A percentile compares a stretch with the other conserved stretches of the same genome.
Conservation (phyloP, 495 filamentous ascomycete species). For the Xylaria bambusicola region DNA sequence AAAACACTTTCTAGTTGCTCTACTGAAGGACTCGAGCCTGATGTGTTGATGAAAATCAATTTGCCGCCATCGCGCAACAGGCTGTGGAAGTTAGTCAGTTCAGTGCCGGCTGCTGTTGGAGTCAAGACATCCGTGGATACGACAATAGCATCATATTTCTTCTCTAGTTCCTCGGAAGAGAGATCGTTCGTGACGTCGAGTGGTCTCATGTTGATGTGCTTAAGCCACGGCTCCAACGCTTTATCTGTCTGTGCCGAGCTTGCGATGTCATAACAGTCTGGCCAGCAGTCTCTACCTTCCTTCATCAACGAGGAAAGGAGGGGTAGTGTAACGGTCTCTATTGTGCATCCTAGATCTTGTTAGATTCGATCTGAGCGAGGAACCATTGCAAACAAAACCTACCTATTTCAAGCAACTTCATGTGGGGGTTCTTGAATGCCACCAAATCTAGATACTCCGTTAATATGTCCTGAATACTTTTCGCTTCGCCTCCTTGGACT, state of each 20-base stretch:
- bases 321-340: background rate
- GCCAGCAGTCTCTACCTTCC: background rate
- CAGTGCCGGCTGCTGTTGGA: background rate
- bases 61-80: background rate
- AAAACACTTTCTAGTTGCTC: background rate
- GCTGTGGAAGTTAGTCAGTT: background rate
- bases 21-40: background rate
- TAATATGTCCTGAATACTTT: background rate
- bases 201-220: background rate
- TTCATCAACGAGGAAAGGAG: background rate
- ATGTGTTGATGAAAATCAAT: background rate
- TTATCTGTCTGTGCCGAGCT: background rate
- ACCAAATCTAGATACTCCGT: constrained; percentile 21
- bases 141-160: background rate
- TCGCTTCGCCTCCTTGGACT: background rate
- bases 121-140: background rate
- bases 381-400: background rate
- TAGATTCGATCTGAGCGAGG: background rate
- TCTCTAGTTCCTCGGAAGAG: background rate
- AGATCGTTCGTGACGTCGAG: background rate
- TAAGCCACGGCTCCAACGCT: background rate
- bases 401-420: constrained; percentile 49
- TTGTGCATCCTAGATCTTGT: background rate
- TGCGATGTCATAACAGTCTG: background rate
- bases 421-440: constrained; percentile 32